Evolutionary conservation across 2,329 filamentous ascomycete species (phyloP).

Genomic region (Cladosporium velox): DNA sequence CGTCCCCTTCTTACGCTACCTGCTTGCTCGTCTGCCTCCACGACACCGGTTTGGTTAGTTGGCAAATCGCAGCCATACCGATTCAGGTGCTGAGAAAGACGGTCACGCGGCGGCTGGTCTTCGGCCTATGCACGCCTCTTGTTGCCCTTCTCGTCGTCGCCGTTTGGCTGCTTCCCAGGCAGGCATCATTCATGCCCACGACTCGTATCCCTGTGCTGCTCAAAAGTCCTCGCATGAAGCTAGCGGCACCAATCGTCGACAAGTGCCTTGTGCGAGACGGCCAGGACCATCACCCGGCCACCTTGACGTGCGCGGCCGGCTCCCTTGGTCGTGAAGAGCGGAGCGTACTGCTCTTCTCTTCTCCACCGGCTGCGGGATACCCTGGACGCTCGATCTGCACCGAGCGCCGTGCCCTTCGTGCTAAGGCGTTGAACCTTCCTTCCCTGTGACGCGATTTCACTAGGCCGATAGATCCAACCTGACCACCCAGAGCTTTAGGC

Average conservation of each 20-base stretch:
- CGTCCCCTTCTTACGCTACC: neutral
- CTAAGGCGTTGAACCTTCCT: slow-evolving; percentile 21
- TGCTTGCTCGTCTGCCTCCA: neutral
- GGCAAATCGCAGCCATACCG: slow-evolving; percentile 2
- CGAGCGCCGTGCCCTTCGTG: slow-evolving; percentile 18
- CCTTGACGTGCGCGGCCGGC: slow-evolving; percentile 2
- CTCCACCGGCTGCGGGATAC: slow-evolving; percentile 13
- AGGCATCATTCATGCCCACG: neutral
- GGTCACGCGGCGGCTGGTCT: slow-evolving; percentile 20
- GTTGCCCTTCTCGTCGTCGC: slow-evolving; percentile 7
- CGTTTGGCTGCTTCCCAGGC: slow-evolving; percentile 1
- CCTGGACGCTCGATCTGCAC: slow-evolving; percentile 15
- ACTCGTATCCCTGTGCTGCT: slow-evolving; percentile 20
- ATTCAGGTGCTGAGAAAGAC: slow-evolving; percentile 9
- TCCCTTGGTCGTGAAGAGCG: slow-evolving; percentile 13
- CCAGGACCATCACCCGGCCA: neutral
- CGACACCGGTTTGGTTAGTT: neutral
- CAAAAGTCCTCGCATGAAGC: slow-evolving; percentile 12
- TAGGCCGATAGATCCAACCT: slow-evolving; percentile 16
- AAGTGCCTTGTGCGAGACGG: neutral
- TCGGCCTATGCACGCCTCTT: slow-evolving; percentile 6
- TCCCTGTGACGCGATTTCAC: slow-evolving; percentile 17
- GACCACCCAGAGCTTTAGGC: slow-evolving; percentile 16
- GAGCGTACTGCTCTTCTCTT: neutral
- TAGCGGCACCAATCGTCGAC: slow-evolving; percentile 10